These are phyloP conservation scores for Diplodia mutila DNA, from an alignment of 2,329 filamentous ascomycete genomes.

Conservation along the genomic window DNA sequence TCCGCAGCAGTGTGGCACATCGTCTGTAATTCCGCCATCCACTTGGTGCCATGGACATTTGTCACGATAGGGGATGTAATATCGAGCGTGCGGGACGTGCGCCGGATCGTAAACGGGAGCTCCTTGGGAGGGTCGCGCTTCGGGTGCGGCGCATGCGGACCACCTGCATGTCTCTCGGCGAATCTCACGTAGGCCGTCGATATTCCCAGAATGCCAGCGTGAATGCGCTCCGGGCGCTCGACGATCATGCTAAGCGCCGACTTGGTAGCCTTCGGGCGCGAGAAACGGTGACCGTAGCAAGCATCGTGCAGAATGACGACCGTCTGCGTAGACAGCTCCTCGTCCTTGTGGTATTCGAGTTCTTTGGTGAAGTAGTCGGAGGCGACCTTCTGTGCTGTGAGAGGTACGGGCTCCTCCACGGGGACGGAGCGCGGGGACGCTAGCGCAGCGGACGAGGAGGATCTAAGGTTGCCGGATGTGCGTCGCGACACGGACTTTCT, in stretches of 20 bases:
- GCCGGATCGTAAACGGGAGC: slow-evolving; percentile 82
- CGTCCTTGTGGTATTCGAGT: slow-evolving; percentile 58
- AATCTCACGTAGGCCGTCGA: slow-evolving; percentile 89
- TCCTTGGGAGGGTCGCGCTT: slow-evolving; percentile 61
- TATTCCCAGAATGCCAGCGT: slow-evolving; percentile 79
- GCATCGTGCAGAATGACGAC: slow-evolving; percentile 88
- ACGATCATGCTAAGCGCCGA: slow-evolving; percentile 78
- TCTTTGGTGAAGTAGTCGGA: slow-evolving; percentile 71
- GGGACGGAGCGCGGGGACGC: slow-evolving; percentile 43
- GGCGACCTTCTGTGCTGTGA: slow-evolving; percentile 64
- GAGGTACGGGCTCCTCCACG: slow-evolving; percentile 44
- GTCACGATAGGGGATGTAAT: slow-evolving; percentile 78
- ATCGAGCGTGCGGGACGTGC: slow-evolving; percentile 72
- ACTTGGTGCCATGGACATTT: slow-evolving; percentile 85
- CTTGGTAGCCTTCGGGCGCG: slow-evolving; percentile 77
- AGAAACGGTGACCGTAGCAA: slow-evolving; percentile 92
- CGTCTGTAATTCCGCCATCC: slow-evolving; percentile 88
- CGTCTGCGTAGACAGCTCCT: slow-evolving; percentile 58
- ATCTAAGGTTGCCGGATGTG: slow-evolving; percentile 48
- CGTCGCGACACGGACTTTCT: slow-evolving; percentile 45
- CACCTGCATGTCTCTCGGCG: slow-evolving; percentile 76
- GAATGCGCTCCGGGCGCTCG: slow-evolving; percentile 88
- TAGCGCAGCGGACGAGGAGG: slow-evolving; percentile 42
- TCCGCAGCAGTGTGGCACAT: slow-evolving; percentile 83
- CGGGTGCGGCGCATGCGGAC: slow-evolving; percentile 68